Percentiles rank a stretch among this genome's conserved stretches.
Conservation (phyloP, 108 stramenopile species). For the Cyclotella cryptica region DNA sequence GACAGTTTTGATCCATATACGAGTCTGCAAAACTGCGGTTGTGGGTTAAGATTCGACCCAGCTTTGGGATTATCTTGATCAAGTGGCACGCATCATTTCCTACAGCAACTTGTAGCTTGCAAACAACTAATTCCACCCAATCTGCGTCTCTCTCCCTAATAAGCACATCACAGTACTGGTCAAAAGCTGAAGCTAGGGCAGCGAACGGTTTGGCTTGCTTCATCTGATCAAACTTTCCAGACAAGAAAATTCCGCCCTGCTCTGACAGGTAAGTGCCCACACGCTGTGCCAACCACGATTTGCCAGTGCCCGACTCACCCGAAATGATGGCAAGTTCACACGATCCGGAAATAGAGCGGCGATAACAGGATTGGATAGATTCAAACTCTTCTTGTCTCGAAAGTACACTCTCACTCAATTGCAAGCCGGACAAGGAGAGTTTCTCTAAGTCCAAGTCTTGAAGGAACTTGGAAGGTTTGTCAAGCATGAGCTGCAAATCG, state of each 20-base stretch:
- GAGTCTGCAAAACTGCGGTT: not conserved
- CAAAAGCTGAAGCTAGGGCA: slow-evolving; percentile 19
- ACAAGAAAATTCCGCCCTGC: slow-evolving; percentile 13
- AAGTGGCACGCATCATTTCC: slow-evolving; percentile 3
- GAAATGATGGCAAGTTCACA: too few species aligned
- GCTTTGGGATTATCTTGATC: slow-evolving; percentile 19
- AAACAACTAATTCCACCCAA: not conserved
- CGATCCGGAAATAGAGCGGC: not conserved
- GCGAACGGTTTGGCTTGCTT: slow-evolving; percentile 15
- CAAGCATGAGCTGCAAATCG: not conserved
- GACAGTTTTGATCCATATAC: not conserved
- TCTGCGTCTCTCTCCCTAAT: slow-evolving; percentile 1
- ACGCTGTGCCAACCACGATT: not conserved
- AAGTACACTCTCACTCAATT: not conserved
- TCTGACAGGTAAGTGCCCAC: not conserved
- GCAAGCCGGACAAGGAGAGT: not conserved
- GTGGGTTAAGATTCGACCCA: slow-evolving; percentile 7
- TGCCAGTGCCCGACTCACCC: slow-evolving; percentile 8
- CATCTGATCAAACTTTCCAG: slow-evolving; percentile 27
- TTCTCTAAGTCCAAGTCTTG: not conserved
- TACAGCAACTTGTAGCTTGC: not conserved
- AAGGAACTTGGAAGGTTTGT: not conserved
- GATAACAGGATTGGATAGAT: slow-evolving; percentile 1
- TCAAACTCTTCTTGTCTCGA: not conserved
- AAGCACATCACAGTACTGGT: slow-evolving; percentile 15